Conservation (phyloP, 2,329 filamentous ascomycete species). For the Ilyonectria sp. region DNA sequence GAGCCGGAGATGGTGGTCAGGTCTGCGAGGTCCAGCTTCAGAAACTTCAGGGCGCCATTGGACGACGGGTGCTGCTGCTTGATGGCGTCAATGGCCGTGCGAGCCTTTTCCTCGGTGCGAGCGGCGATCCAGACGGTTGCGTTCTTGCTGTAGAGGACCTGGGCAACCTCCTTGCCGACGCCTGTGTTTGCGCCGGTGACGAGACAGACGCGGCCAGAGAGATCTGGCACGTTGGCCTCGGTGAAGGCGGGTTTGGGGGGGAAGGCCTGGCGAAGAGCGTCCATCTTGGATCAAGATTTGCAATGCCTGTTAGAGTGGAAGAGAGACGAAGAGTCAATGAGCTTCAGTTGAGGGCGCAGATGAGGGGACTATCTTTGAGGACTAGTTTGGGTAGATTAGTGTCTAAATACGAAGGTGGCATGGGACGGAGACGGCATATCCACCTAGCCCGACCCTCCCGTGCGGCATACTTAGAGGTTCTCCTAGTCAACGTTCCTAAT, state of each 20-base stretch:
- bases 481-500: too few relatives aligned
- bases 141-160: slow-evolving; percentile 68
- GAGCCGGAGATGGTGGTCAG: slow-evolving; percentile 54
- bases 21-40: slow-evolving; percentile 63
- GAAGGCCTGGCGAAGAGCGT: slow-evolving; percentile 41
- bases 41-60: slow-evolving; percentile 58
- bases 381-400: too few relatives aligned
- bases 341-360: too few relatives aligned
- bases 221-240: slow-evolving; percentile 75
- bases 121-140: slow-evolving; percentile 70
- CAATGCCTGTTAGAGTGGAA: neutral
- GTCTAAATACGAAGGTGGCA: too few relatives aligned
- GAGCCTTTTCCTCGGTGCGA: slow-evolving; percentile 62
- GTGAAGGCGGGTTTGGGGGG: slow-evolving; percentile 45
- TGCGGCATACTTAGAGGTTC: too few relatives aligned
- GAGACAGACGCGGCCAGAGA: slow-evolving; percentile 66
- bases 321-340: neutral
- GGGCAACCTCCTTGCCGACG: slow-evolving; percentile 67
- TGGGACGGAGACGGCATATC: too few relatives aligned
- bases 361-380: too few relatives aligned
- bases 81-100: slow-evolving; percentile 61
- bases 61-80: slow-evolving; percentile 53
- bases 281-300: slow-evolving; percentile 11
- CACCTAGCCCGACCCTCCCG: too few relatives aligned
- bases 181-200: slow-evolving; percentile 62